A percentile compares a stretch with the other conserved stretches of the same genome.
phyloP scores from a whole-genome alignment of 1,284 basidiomycete genomes.

The Papiliotrema flavescens region DNA sequence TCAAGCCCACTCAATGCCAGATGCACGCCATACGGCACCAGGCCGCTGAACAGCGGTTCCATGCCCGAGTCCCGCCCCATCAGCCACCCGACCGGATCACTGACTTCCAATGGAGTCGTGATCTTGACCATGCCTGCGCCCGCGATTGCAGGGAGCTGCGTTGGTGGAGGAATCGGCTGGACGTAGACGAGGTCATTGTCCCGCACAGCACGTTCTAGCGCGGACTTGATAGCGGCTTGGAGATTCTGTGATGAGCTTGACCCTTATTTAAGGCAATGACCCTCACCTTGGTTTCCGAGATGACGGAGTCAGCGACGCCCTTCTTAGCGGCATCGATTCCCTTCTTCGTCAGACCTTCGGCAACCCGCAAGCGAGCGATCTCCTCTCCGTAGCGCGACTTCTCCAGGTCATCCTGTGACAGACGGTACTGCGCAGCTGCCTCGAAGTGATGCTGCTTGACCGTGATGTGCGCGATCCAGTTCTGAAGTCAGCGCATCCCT shows the following conservation, averaged over 20 bases:
- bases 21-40: slow-evolving; percentile 84
- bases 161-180: slow-evolving; percentile 71
- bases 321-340: slow-evolving; percentile 69
- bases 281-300: slow-evolving; percentile 71
- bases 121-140: slow-evolving; percentile 69
- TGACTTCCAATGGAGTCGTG: slow-evolving; percentile 60
- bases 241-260: slow-evolving; percentile 66
- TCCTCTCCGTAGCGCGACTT: slow-evolving; percentile 79
- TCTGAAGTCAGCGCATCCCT: slow-evolving; percentile 50
- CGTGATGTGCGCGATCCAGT: slow-evolving; percentile 77
- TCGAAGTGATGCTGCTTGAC: slow-evolving; percentile 82
- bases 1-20: slow-evolving; percentile 72
- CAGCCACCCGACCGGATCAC: slow-evolving; percentile 55
- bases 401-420: slow-evolving; percentile 87
- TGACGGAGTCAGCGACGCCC: slow-evolving; percentile 61
- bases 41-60: slow-evolving; percentile 66
- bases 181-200: slow-evolving; percentile 98
- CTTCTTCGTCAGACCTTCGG: slow-evolving; percentile 65
- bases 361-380: slow-evolving; percentile 67
- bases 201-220: slow-evolving; percentile 65
- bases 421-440: slow-evolving; percentile 84
- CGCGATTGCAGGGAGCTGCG: slow-evolving; percentile 64
- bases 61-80: slow-evolving; percentile 53
- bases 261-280: slow-evolving; percentile 62
- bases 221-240: slow-evolving; percentile 59